Evolutionary conservation across 805 yeast genomes (phyloP).

Genomic region (Dipodascus geniculatus): DNA sequence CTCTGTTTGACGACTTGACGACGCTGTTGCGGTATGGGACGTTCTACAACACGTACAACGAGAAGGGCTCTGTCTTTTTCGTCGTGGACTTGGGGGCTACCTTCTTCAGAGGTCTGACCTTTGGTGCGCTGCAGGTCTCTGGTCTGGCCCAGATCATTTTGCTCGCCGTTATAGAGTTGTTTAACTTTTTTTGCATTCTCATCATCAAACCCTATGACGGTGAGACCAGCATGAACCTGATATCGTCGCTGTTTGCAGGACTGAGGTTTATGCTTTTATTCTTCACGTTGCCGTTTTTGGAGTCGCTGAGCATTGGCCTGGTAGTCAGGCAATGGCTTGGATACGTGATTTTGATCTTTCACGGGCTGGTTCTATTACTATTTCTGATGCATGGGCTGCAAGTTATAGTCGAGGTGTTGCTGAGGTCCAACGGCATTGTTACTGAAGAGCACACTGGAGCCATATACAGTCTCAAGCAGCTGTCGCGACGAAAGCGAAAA

Average conservation of each 20-base stretch:
- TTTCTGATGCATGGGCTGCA: slow-evolving; percentile 20
- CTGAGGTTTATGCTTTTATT: slow-evolving; percentile 15
- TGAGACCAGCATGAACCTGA: slow-evolving; percentile 20
- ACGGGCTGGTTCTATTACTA: slow-evolving; percentile 19
- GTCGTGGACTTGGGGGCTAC: slow-evolving; percentile 13
- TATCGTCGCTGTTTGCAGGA: slow-evolving; percentile 10
- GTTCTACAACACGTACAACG: slow-evolving; percentile 22
- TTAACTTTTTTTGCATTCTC: slow-evolving; percentile 12
- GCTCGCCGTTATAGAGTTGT: slow-evolving; percentile 20
- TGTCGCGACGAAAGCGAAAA: neutral
- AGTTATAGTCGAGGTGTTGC: slow-evolving; percentile 19
- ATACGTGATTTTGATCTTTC: slow-evolving; percentile 22
- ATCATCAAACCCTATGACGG: slow-evolving; percentile 19
- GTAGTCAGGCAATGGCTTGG: slow-evolving; percentile 22
- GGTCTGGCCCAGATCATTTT: slow-evolving; percentile 26
- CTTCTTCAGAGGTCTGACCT: slow-evolving; percentile 21
- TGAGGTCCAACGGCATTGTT: slow-evolving; percentile 12
- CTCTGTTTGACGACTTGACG: slow-evolving; percentile 19
- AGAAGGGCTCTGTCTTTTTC: slow-evolving; percentile 11
- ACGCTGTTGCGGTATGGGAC: slow-evolving; percentile 21
- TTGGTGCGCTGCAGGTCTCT: slow-evolving; percentile 24
- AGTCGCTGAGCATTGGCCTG: slow-evolving; percentile 12
- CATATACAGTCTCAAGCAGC: slow-evolving; percentile 1
- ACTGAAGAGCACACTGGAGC: slow-evolving; percentile 1
- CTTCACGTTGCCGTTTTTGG: slow-evolving; percentile 20